Evolutionary conservation across 306 rosid species (phyloP).

Genomic region (Ziziphus jujuba): DNA sequence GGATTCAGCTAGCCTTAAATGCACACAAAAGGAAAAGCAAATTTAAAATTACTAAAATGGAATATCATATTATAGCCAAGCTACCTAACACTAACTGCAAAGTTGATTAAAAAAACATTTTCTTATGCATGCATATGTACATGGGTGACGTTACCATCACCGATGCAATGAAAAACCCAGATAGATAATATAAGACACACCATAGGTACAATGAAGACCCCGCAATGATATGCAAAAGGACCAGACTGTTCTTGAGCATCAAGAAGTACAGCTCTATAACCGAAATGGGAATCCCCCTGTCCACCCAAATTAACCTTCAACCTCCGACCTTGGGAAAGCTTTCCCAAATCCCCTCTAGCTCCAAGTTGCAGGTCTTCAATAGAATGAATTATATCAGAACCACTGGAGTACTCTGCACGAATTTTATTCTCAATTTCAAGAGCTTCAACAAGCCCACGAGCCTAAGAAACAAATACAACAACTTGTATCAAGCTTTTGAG

Average conservation of each 20-base stretch:
- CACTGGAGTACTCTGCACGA: slow-evolving; percentile 63
- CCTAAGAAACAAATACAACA: slow-evolving; percentile 43
- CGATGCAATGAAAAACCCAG: slow-evolving; percentile 8
- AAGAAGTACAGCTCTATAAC: slow-evolving; percentile 74
- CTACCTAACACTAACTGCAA: too few relatives aligned
- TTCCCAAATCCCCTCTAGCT: slow-evolving; percentile 59
- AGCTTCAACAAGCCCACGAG: slow-evolving; percentile 66
- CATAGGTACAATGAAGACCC: slow-evolving; percentile 95
- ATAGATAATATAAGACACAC: slow-evolving; percentile 40
- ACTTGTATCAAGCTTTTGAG: slow-evolving; percentile 25
- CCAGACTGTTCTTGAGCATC: slow-evolving; percentile 72
- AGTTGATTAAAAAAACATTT: background rate
- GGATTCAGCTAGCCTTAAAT: background rate
- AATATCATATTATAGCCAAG: too few relatives aligned
- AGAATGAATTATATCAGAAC: slow-evolving; percentile 61
- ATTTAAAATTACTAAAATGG: too few relatives aligned
- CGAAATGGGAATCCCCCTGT: slow-evolving; percentile 60
- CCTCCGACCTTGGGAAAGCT: slow-evolving; percentile 72
- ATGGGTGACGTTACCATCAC: background rate
- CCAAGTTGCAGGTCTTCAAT: slow-evolving; percentile 74
- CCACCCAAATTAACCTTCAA: slow-evolving; percentile 75
- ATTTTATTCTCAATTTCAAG: slow-evolving; percentile 68
- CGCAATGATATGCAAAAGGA: slow-evolving; percentile 71
- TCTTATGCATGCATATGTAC: background rate
- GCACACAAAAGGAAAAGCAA: too few relatives aligned